Percentiles rank a stretch among this genome's conserved stretches.
These are phyloP conservation scores for Rhizophagus clarus DNA, from an alignment of 192 early-diverging fungal genomes.

Conservation along the genomic window DNA sequence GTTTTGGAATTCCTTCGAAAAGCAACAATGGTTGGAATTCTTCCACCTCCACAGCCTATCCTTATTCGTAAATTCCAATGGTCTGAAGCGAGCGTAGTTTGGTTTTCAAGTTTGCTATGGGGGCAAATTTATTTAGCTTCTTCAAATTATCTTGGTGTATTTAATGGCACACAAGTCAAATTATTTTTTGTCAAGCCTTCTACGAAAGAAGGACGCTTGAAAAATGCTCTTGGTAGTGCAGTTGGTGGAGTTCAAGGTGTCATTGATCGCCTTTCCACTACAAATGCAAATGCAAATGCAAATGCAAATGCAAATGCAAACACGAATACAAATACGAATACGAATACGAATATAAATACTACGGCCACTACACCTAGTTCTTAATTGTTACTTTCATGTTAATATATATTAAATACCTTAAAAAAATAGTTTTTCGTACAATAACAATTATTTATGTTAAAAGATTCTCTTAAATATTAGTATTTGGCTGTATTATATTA, in stretches of 20 bases:
- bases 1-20: conserved; percentile 55
- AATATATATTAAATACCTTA: too few species aligned
- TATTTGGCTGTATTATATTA: too few species aligned
- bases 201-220: not conserved
- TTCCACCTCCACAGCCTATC: conserved; percentile 53
- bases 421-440: too few species aligned
- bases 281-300: not conserved
- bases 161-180: conserved; percentile 21
- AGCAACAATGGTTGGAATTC: conserved; percentile 43
- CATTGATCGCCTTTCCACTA: not conserved
- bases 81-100: conserved; percentile 63
- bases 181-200: not conserved
- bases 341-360: not conserved
- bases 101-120: conserved; percentile 74
- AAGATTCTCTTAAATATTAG: too few species aligned
- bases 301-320: not conserved
- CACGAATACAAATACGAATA: not conserved
- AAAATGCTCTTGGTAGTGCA: not conserved
- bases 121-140: conserved; percentile 67
- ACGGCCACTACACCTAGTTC: too few species aligned
- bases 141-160: conserved; percentile 41
- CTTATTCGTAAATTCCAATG: conserved; percentile 63
- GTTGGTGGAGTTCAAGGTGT: not conserved
- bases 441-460: too few species aligned
- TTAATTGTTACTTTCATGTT: too few species aligned